Evolutionary conservation across 805 yeast species (phyloP), one percentile per base, ranked within the genome.

Genomic region (Kregervanrija fluxuum): DNA sequence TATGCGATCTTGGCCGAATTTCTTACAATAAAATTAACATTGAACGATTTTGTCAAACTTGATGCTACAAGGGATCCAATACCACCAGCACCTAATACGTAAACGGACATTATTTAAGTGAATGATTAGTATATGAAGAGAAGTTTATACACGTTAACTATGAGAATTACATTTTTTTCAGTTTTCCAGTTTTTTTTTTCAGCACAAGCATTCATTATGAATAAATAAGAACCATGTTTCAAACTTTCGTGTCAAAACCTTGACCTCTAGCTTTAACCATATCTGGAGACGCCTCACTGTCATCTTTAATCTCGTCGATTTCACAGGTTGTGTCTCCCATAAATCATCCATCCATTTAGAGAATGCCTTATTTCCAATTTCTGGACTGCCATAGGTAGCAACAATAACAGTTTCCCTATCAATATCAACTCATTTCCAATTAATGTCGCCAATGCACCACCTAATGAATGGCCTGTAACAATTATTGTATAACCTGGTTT

Each of bases 401-500:
- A 82, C 75, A 35, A 71, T 56, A 0, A 85, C 82, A 8, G 74
- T 59, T 45, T 65, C 0, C 86, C 87, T 55, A 74, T 50, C 14
- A 77, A 54, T 44, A 71, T 62, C 39, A 81, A 67, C 53, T 85
- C 93, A 16, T 79, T 67, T 0, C 84, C 91, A 8, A 77, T 71
- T 32, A 85, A 61, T 4, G 70, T 61, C 1, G 89, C 82, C 42
- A 82, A 59, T 0, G 90, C 89, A 6, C 82, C 95, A 2, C 64
- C 64, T 36, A 85, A 61, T 0, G 93, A 85, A 61, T 86, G 95
- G 0, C 95, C 95, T 1, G 80, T 66, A 1, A 82, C 69, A 1
- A 74, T 68, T 4, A 83, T 46, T 15, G 67, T 57, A 56, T 79
- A 82, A 17, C 68, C 71, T 0, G 79, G 75, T 53, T 71, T 62